Evolutionary conservation across 2,329 filamentous ascomycete species (phyloP), one percentile per base, ranked within the genome.

Genomic region (Neonectria coccinea): DNA sequence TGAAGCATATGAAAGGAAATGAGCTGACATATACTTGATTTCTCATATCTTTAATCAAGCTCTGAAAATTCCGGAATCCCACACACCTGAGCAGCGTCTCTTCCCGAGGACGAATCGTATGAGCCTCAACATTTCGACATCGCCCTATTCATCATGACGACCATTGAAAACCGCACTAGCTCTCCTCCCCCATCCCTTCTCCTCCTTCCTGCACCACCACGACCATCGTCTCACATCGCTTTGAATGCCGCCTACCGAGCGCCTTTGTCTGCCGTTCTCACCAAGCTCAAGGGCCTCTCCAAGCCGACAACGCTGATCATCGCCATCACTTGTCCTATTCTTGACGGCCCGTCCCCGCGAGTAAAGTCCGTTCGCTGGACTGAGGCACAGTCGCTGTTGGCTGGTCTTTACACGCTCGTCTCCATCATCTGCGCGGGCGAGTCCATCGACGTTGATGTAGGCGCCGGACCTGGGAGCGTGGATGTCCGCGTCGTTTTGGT

Each of bases 401-500:
- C 92, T 3, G 87, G 87, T 27, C 76, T 97, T 25, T 98, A 98
- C 83, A 89, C 89, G 72, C 85, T 97, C 54, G 82, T 96, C 60
- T 91, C 91, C 36, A 81, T 89, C 50, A 83, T 93, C n/a, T 93
- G 91, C 67, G 87, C 89, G 12, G 84, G 88, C 68, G 82, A 87
- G 52, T 82, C 81, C 51, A 84, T 81, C 80, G 90, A 77, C 80
- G 92, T 78, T 76, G 92, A 79, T 83, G 87, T 81, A 7, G 79
- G 80, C 5, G 74, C 76, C 45, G 82, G 80, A 14, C 85, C 88
- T 0, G 89, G 89, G 50, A 91, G 92, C 25, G 86, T 97, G 16
- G 93, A 97, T 78, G 85, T 88, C 1, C 88, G 93, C 5, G 81
- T 97, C 16, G 74, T 97, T 29, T 84, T 97, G 33, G 80, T 97